Evolutionary conservation across 2,329 filamentous ascomycete species (phyloP).

Genomic region (Trichoderma arundinaceum): DNA sequence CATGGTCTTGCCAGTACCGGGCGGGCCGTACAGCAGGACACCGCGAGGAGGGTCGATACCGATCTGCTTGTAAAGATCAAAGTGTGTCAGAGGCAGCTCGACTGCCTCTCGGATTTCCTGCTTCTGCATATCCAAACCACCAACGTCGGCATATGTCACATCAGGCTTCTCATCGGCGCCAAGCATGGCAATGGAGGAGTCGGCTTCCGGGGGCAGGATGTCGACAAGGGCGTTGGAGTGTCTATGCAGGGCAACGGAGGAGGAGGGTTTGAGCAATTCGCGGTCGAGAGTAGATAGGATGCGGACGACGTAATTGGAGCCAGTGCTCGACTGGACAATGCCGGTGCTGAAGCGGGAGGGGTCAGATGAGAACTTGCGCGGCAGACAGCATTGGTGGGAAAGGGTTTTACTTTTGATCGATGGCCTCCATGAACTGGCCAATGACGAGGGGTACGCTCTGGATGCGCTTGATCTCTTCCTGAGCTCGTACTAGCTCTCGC

Average conservation of each 20-base stretch:
- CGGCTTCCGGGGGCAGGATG: slow-evolving; percentile 97
- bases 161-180: slow-evolving; percentile 97
- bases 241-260: slow-evolving; percentile 94
- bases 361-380: slow-evolving; percentile 3
- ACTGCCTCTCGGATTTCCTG: slow-evolving; percentile 98
- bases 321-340: slow-evolving; percentile 97
- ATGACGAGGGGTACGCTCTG: slow-evolving; percentile 98
- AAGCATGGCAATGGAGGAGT: slow-evolving; percentile 98
- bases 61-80: slow-evolving; percentile 98
- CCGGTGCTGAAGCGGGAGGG: slow-evolving; percentile 71
- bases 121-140: slow-evolving; percentile 99
- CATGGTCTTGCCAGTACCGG: slow-evolving; percentile 96
- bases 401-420: slow-evolving; percentile 85
- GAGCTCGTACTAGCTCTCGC: slow-evolving; percentile 92
- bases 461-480: slow-evolving; percentile 99
- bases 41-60: slow-evolving; percentile 97
- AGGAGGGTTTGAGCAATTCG: slow-evolving; percentile 96
- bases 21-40: slow-evolving; percentile 93
- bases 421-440: slow-evolving; percentile 99
- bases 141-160: slow-evolving; percentile 96
- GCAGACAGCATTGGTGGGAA: neutral
- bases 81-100: slow-evolving; percentile 94
- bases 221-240: slow-evolving; percentile 99
- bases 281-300: slow-evolving; percentile 98
- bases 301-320: slow-evolving; percentile 98